Base-by-base conservation (phyloP, 202 grass and related monocot species). In the Zizania palustris region DNA sequence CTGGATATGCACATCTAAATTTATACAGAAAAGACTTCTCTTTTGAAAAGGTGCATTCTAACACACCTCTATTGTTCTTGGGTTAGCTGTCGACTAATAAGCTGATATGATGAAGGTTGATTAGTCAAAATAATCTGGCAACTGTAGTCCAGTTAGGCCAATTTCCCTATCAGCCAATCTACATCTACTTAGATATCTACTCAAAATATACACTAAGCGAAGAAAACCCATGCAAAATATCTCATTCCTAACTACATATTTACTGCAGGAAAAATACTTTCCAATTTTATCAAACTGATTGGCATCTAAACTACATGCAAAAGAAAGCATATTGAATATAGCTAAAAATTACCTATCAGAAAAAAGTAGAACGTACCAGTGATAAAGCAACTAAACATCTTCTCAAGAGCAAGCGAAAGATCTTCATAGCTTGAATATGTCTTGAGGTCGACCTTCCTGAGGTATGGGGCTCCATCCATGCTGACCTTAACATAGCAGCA, bases 401-500 rank as follows among this genome's bases (percentile, higher is more conserved):
- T 93, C 92, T 99, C 90, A 15, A 99, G 92, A 55, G 81, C 92
- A 22, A 85, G 54, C 1, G 96, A 99, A 64, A 99, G 90, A 38
- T 99, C 88, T 64, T 91, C 93, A 68, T 99, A 99, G 63, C 85
- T 90, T 0, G 68, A 89, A 69, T 93, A 99, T 1, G 76, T 91
- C 87, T 90, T 99, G 50, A 99, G 91, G 72, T 99, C 92, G 6
- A 99, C 92, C 79, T 99, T 99, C 81, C 96, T 90, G 9, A 96
- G 88, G 73, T 96, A 99, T 0, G 92, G 92, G 0, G 92, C 92
- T 40, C 96, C 96, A 63, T 99, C 96, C 92, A 99, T 93, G 85
- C 96, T 96, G 67, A 99, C 90, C 85, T 99, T 99, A 15, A 99
- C 96, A 87, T 96, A 99, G 51, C 91, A 88, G 73, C 96, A 99